A percentile compares a stretch with the other conserved stretches of the same genome.
phyloP scores from a whole-genome alignment of 1,284 basidiomycete genomes.

The Sanghuangporus weigelae region DNA sequence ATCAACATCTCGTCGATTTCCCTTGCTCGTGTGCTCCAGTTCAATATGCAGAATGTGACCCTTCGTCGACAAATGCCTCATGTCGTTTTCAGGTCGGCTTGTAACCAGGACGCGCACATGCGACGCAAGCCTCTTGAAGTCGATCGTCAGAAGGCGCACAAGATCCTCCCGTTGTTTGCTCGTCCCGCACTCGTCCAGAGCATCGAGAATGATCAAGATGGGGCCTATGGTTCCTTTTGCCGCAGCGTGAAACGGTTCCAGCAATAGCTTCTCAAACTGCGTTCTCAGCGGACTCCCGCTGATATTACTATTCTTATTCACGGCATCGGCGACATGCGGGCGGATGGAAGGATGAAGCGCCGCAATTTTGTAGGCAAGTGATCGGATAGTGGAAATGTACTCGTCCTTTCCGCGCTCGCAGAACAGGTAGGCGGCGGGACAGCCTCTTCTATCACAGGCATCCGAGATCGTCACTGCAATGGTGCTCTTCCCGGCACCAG shows the following conservation, averaged over 20 bases:
- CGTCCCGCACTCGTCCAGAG: not conserved
- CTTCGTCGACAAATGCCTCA: not conserved
- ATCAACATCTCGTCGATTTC: not conserved
- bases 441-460: not conserved
- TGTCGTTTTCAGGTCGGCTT: not conserved
- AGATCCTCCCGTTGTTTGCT: not conserved
- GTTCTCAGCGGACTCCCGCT: not conserved
- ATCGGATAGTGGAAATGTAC: not conserved
- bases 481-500: not conserved
- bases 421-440: not conserved
- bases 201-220: not conserved
- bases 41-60: not conserved
- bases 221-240: not conserved
- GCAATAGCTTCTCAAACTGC: not conserved
- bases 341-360: not conserved
- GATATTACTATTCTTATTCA: not conserved
- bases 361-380: not conserved
- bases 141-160: not conserved
- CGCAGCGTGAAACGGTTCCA: not conserved
- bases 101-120: not conserved
- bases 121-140: not conserved
- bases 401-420: not conserved
- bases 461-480: not conserved
- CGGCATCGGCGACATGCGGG: not conserved
- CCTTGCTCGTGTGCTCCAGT: not conserved